A percentile compares a stretch with the other conserved stretches of the same genome.
Evolutionary conservation across 2,329 filamentous ascomycete species (phyloP).

Genomic region (Fusarium sp.): DNA sequence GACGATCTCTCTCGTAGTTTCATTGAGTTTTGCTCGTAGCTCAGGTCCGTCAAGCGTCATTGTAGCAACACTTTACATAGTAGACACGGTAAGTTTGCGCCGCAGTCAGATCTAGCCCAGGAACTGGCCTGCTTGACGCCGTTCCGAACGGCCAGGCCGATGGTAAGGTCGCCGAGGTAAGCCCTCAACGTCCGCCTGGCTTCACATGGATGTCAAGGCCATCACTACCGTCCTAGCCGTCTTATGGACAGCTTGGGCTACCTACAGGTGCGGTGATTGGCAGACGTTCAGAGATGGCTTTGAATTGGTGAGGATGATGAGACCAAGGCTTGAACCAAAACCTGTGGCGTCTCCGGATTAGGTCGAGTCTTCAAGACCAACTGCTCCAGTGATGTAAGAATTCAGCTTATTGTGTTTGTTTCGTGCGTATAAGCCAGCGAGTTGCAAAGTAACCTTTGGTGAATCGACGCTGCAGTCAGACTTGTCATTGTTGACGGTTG

Average conservation of each 20-base stretch:
- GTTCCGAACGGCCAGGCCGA: constrained; percentile 35
- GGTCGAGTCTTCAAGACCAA: neutral
- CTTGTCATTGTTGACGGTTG: neutral
- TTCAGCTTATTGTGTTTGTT: constrained; percentile 4
- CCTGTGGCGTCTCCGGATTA: constrained; percentile 31
- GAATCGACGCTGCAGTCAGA: constrained; percentile 7
- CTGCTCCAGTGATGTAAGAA: constrained; percentile 19
- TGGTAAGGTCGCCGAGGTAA: constrained; percentile 50
- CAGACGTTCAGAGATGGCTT: constrained; percentile 10
- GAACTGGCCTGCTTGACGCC: constrained; percentile 13
- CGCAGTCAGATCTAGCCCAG: constrained; percentile 49
- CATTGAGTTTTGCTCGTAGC: constrained; percentile 1
- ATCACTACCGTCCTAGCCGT: neutral
- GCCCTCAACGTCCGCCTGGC: constrained; percentile 54
- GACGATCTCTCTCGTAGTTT: neutral
- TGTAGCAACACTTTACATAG: neutral
- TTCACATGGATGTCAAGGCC: constrained; percentile 13
- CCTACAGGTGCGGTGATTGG: constrained; percentile 10
- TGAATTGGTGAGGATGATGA: constrained; percentile 1
- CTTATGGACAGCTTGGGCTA: neutral
- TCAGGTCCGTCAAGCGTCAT: neutral
- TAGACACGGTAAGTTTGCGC: constrained; percentile 45
- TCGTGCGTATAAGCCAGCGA: neutral
- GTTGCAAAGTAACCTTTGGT: neutral
- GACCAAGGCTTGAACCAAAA: constrained; percentile 15